Evolutionary conservation across 805 yeast genomes (phyloP).

Genomic region (Candida sithepensis): DNA sequence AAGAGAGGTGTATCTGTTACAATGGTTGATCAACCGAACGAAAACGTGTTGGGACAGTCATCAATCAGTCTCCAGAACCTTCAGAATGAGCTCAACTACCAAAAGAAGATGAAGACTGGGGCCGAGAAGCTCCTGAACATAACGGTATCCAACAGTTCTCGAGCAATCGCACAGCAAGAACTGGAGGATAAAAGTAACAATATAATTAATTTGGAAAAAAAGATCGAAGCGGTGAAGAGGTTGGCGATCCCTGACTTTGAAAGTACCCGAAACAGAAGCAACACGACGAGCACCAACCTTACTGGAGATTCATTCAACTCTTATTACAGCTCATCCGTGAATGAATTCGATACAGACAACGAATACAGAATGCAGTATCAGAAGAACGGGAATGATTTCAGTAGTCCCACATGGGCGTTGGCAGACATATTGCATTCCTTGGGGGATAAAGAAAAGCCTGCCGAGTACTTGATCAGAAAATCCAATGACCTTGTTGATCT

Average conservation of each 20-base stretch:
- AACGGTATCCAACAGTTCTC: not conserved
- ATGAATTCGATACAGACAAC: constrained; percentile 10
- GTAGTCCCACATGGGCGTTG: constrained; percentile 57
- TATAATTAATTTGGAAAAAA: constrained; percentile 6
- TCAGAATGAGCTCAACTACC: constrained; percentile 1
- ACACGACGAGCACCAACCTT: constrained; percentile 17
- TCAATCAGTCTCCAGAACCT: constrained; percentile 1
- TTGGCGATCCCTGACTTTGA: constrained; percentile 21
- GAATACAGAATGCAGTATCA: constrained; percentile 2
- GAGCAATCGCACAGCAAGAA: not conserved
- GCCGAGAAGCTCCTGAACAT: constrained; percentile 1
- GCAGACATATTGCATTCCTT: constrained; percentile 59
- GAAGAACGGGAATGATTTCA: constrained; percentile 1
- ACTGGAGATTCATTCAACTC: constrained; percentile 16
- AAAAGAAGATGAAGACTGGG: constrained; percentile 2
- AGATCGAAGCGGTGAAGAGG: constrained; percentile 13
- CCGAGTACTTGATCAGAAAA: constrained; percentile 48
- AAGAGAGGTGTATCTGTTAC: too few species aligned
- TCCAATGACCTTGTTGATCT: constrained; percentile 65
- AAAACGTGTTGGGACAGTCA: not conserved
- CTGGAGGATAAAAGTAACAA: constrained; percentile 1
- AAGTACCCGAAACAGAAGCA: constrained; percentile 22
- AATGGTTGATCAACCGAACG: not conserved
- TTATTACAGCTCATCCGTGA: constrained; percentile 12
- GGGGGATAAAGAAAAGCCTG: constrained; percentile 47